These are phyloP conservation scores for Aspergillus avenaceus DNA, from an alignment of 495 filamentous ascomycete genomes.

Conservation along the genomic window DNA sequence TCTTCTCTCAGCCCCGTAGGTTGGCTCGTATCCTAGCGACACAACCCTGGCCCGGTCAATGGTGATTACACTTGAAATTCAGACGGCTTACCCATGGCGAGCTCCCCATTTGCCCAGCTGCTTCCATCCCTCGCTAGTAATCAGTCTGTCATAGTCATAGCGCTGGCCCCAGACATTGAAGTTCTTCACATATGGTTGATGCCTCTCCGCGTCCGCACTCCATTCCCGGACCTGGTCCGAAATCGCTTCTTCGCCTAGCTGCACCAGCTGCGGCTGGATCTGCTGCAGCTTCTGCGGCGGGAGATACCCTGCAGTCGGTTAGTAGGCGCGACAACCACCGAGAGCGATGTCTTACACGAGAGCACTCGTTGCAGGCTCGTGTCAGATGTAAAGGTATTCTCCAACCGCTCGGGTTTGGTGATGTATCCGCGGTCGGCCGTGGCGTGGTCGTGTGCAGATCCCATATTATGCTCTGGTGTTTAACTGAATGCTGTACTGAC, in stretches of 20 bases:
- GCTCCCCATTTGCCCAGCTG: constrained; percentile 34
- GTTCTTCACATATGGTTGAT: constrained; percentile 35
- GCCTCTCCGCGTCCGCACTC: constrained; percentile 33
- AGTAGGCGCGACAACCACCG: not conserved
- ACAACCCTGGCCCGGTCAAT: constrained; percentile 29
- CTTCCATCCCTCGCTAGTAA: constrained; percentile 43
- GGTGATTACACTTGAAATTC: not conserved
- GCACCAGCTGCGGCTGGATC: constrained; percentile 18
- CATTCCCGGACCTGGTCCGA: constrained; percentile 28
- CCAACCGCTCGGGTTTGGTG: constrained; percentile 22
- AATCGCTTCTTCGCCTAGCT: constrained; percentile 31
- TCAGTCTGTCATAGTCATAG: constrained; percentile 34
- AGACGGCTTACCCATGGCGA: constrained; percentile 16
- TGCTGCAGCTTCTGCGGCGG: constrained; percentile 15
- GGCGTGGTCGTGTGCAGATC: constrained; percentile 30
- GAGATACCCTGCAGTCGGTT: constrained; percentile 24
- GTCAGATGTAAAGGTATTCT: constrained; percentile 33
- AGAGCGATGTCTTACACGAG: constrained; percentile 16
- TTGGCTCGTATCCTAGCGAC: constrained; percentile 33
- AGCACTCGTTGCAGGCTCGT: constrained; percentile 22
- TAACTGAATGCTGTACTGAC: not conserved
- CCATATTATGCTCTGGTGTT: not conserved
- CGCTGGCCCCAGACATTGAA: constrained; percentile 36
- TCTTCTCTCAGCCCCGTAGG: constrained; percentile 32
- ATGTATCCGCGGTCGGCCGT: constrained; percentile 32